Percentiles rank a stretch among this genome's conserved stretches.
Conservation (phyloP, 352 stramenopile genomes). For the Sclerospora graminicola region DNA sequence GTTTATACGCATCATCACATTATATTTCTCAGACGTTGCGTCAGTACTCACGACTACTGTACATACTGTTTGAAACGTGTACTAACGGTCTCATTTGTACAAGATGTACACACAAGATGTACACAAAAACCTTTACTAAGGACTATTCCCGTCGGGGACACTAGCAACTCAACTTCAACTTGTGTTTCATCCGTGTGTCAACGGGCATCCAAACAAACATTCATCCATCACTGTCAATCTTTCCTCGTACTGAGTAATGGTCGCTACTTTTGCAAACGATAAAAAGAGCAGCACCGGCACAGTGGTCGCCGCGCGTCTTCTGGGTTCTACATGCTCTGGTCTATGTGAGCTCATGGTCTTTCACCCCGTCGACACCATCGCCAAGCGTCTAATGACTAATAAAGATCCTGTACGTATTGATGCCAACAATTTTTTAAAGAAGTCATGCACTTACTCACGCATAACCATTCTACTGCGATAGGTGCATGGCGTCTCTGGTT, state of each 20-base stretch:
- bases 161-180: no score
- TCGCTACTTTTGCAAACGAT: slow-evolving; percentile 30
- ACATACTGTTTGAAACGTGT: no score
- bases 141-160: no score
- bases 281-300: slow-evolving; percentile 29
- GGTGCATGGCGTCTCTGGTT: slow-evolving; percentile 31
- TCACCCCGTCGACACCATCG: slow-evolving; percentile 92
- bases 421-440: background rate
- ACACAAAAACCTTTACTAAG: no score
- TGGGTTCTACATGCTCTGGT: slow-evolving; percentile 88
- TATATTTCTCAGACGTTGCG: no score
- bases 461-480: background rate
- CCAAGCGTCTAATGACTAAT: slow-evolving; percentile 93
- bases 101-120: no score
- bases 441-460: background rate
- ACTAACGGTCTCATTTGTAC: no score
- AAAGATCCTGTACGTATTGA: slow-evolving; percentile 33
- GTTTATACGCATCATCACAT: no score
- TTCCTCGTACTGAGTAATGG: slow-evolving; percentile 17
- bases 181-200: no score
- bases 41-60: no score
- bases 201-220: no score
- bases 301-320: slow-evolving; percentile 66
- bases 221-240: no score
- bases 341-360: slow-evolving; percentile 92